Base-by-base conservation (phyloP, 805 yeast species). In the Candida succiphila region DNA sequence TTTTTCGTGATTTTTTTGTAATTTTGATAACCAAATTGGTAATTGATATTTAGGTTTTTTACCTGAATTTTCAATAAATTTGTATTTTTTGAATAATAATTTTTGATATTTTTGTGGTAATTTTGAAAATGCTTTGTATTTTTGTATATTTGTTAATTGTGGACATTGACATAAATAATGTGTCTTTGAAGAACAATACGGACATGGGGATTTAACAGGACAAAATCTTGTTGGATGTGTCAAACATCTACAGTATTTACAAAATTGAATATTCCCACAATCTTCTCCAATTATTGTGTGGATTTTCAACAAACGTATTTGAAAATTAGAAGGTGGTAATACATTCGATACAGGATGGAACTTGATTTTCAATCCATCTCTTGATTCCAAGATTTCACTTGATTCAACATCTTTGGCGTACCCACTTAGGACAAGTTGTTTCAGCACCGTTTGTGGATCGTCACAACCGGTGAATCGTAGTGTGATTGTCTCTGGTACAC, bases 1-100 rank as follows among this genome's bases (percentile, higher is more conserved):
- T 25, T 25, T n/a, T 25, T 17, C 17, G 15, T n/a, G 7, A 9
- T 25, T 25, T 25, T 25, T 16, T 16, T 15, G 19, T 7, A 29
- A n/a, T 29, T 29, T 29, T 25, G 14, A 20, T n/a, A 29, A 29
- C 31, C 31, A 29, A 12, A 29, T 29, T 9, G 31, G 31, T 8
- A 8, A 21, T 10, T 21, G 10, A n/a, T n/a, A n/a, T 17, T 28
- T 28, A 4, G 5, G n/a, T 4, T 29, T 14, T 4, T 12, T 9
- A 17, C 5, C 5, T 21, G 23, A 21, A 7, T 10, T 21, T 21
- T 21, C 23, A n/a, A n/a, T n/a, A n/a, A n/a, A n/a, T n/a, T n/a
- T n/a, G n/a, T n/a, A n/a, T 13, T 18, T 13, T 15, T 12, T 14
- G 4, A 20, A 5, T 5, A 29, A 17, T 10, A 8, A n/a, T 4